Conservation (phyloP, 78 protist genomes). For the Cavenderia fasciculata region DNA sequence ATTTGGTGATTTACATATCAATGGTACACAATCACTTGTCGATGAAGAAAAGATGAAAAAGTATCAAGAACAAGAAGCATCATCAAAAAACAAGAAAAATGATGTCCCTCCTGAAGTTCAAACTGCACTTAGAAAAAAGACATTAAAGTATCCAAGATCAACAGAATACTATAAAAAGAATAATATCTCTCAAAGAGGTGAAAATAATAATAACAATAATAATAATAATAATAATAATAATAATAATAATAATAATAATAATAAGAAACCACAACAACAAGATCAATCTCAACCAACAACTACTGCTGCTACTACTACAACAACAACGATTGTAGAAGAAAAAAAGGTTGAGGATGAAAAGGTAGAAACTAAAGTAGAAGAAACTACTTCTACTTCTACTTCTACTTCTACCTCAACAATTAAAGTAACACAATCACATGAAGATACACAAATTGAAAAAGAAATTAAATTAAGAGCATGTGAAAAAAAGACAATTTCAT, state of each 20-base stretch:
- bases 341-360: background rate
- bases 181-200: background rate
- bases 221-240: background rate
- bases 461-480: slow-evolving; percentile 9
- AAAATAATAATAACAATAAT: background rate
- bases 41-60: background rate
- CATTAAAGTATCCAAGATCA: background rate
- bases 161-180: slow-evolving; percentile 6
- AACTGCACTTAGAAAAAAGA: background rate
- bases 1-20: slow-evolving; percentile 63
- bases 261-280: background rate
- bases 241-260: background rate
- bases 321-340: slow-evolving; percentile 4
- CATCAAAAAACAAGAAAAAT: background rate
- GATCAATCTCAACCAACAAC: background rate
- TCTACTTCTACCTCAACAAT: background rate
- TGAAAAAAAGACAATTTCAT: slow-evolving; percentile 86
- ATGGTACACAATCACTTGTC: slow-evolving; percentile 6
- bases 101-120: slow-evolving; percentile 6
- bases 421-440: slow-evolving; percentile 15
- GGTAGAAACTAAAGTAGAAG: background rate
- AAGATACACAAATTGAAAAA: slow-evolving; percentile 20
- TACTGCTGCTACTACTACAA: background rate
- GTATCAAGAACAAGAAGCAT: background rate
- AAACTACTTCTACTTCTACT: background rate